Conservation (phyloP, 2,329 filamentous ascomycete species). For the Colletotrichum godetiae region DNA sequence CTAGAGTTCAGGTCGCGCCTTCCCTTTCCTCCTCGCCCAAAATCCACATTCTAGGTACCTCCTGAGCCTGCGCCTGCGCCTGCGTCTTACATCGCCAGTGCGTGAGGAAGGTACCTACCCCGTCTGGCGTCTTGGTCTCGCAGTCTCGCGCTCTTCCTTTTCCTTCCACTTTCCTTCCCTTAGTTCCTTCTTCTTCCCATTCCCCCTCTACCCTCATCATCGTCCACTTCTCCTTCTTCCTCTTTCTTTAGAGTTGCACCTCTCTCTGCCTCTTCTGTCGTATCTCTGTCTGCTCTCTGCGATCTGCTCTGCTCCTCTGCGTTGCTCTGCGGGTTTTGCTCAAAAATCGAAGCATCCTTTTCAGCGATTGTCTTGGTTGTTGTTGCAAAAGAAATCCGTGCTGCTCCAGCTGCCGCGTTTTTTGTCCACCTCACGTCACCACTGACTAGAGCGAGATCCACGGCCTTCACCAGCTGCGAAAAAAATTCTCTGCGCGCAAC, state of each 20-base stretch:
- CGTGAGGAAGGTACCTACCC: background rate
- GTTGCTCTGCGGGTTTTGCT: conserved; percentile 29
- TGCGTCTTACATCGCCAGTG: conserved; percentile 20
- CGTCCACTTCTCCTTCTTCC: conserved; percentile 24
- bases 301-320: conserved; percentile 33
- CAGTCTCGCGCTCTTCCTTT: conserved; percentile 44
- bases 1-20: conserved; percentile 21
- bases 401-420: conserved; percentile 26
- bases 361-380: conserved; percentile 35
- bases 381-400: conserved; percentile 30
- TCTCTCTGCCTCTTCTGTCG: conserved; percentile 42
- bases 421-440: conserved; percentile 33
- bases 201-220: conserved; percentile 32
- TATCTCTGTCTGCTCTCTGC: conserved; percentile 42
- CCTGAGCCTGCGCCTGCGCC: background rate
- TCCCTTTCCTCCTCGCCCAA: background rate
- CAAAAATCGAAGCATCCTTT: conserved; percentile 34
- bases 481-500: conserved; percentile 34
- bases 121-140: conserved; percentile 40
- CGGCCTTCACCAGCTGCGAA: conserved; percentile 24
- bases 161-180: conserved; percentile 43
- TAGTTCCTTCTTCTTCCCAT: conserved; percentile 34
- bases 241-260: conserved; percentile 35
- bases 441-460: conserved; percentile 33
- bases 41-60: conserved; percentile 21